Base-by-base conservation (phyloP, 2,329 filamentous ascomycete genomes). In the Pseudogymnoascus sp. region DNA sequence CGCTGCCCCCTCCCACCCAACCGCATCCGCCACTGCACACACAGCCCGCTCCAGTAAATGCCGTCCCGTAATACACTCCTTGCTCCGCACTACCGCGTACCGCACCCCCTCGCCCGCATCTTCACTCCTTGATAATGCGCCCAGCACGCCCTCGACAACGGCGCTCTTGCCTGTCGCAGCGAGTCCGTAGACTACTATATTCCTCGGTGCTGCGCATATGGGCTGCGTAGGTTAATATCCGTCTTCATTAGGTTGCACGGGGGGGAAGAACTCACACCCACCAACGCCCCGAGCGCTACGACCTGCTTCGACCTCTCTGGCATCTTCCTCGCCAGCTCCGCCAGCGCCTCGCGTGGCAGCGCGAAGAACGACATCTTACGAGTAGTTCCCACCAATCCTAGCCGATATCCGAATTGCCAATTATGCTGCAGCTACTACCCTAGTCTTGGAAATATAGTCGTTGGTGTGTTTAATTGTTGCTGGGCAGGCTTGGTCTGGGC, bases 111-210 rank as follows among this genome's bases (percentile, higher is more conserved):
- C 73, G 37, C 76, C 65, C 3, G 87, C 75, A 55, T 74, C 76
- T 7, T 83, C 73, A 45, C 84, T 74, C 58, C 15, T 37, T 18
- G 58, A 36, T 10, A 82, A 76, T 0, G 72, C 70, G 29, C 80
- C 71, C 2, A 95, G 80, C 13, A 91, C 80, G 2, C 81, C 79
- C 62, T 80, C 79, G 3, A 87, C 79, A 59, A 96, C 81, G 58
- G 84, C 83, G 33, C 86, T 90, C 76, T 97, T 97, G 40, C 92
- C 93, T 0, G 92, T 96, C 1, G 91, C 88, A 69, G 92, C 87
- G 31, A 92, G 84, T 59, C 94, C 94, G 73, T 97, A 87, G 58
- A 95, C 74, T 21, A 97, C 85, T 9, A 97, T 74, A 64, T 89
- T 89, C 62, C 64, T 66, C 13, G 52, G 37, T 8, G 37, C 31